These are phyloP conservation scores for Aspergillus ochraceoroseus DNA, from an alignment of 2,329 filamentous ascomycete species.

Conservation along the genomic window DNA sequence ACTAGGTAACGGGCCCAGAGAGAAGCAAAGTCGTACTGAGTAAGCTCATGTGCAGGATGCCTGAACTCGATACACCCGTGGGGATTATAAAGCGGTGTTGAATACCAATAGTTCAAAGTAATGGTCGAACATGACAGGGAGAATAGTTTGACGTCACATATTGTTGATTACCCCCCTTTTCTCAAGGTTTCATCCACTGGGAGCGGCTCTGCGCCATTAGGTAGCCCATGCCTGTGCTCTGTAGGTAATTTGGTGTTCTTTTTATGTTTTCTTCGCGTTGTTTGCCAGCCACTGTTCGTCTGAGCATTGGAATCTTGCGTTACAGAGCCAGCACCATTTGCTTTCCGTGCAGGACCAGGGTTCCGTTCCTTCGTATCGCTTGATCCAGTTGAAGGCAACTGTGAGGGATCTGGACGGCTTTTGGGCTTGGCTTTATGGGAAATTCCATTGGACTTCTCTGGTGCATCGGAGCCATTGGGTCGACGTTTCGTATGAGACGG, in stretches of 20 bases:
- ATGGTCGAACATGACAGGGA: neutral
- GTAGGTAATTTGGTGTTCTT: slow-evolving; percentile 34
- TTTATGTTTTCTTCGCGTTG: slow-evolving; percentile 43
- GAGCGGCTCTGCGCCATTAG: slow-evolving; percentile 35
- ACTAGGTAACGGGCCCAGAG: neutral
- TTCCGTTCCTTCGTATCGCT: slow-evolving; percentile 32
- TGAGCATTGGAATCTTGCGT: slow-evolving; percentile 27
- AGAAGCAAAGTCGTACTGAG: slow-evolving; percentile 1
- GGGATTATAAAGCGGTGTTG: too few relatives aligned
- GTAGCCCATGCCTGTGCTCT: slow-evolving; percentile 29
- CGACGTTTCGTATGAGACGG: slow-evolving; percentile 33
- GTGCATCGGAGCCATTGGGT: slow-evolving; percentile 28
- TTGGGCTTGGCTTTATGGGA: slow-evolving; percentile 35
- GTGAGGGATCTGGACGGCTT: slow-evolving; percentile 29
- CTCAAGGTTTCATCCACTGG: slow-evolving; percentile 43
- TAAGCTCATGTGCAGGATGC: too few relatives aligned
- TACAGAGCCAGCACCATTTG: slow-evolving; percentile 28
- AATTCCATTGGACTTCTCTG: slow-evolving; percentile 35
- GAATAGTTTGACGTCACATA: neutral
- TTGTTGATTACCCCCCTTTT: slow-evolving; percentile 41
- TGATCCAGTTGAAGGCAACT: slow-evolving; percentile 16
- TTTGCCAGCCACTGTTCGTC: slow-evolving; percentile 40
- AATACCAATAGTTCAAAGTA: too few relatives aligned
- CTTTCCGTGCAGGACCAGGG: slow-evolving; percentile 29
- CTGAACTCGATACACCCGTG: too few relatives aligned